Base-by-base conservation (phyloP, 768 basidiomycete species). In the Gymnopilus junonius region DNA sequence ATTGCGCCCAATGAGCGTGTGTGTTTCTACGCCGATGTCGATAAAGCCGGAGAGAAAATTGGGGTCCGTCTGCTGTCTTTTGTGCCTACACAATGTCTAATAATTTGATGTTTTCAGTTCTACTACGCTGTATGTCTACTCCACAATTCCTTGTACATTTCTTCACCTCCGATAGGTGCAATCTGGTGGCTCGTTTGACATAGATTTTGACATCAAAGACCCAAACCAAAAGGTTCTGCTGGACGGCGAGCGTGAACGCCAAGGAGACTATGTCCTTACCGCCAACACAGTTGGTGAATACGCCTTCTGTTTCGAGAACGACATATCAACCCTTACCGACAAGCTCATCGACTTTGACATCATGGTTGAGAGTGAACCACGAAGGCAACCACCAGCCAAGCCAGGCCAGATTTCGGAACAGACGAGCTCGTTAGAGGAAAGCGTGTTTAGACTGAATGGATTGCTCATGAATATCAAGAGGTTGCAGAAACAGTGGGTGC, bases 301-400 rank as follows among this genome's bases (percentile, higher is more conserved):
- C 73, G 75, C 96, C 5, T 99, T 99, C 82, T 99, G 97, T 80
- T 97, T 99, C 75, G 93, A 95, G 74, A 99, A 99, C 75, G 96
- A 98, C 80, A 97, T 97, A 84, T 93, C 91, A 25, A 93, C 94
- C 4, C 83, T 97, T 67, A 92, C 93, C 12, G 94, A 95, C 79
- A 99, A 99, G 76, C 85, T 99, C 50, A 85, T 99, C 70, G 93
- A 95, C 78, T 92, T 95, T 73, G 92, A 94, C 76, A 99, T 99
- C 77, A 96, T 98, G 95, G 94, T 95, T 50, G 97, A 99, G 83
- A 95, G 92, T 64, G 97, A 99, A 73, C 97, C 97, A 1, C 83
- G 97, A 55, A 82, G 94, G 55, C 90, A 95, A 70, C 85, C 95
- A 2, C 93, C 95, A 2, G 93, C 91, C 8, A 96, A 95, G 74